These are phyloP conservation scores for Calocybe gangraenosa DNA, from an alignment of 768 basidiomycete genomes.

Conservation along the genomic window DNA sequence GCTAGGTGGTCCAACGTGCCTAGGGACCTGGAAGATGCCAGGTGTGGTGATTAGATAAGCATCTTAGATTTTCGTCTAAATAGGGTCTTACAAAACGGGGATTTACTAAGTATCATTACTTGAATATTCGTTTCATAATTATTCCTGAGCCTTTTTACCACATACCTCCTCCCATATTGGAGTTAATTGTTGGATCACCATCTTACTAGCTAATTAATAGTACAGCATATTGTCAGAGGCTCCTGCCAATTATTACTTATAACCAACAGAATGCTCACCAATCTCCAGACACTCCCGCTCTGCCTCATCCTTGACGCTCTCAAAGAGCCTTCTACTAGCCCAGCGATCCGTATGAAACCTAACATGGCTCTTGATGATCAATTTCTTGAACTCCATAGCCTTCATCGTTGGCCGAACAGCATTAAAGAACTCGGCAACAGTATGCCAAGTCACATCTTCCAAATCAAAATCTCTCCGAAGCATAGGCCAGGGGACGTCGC, in stretches of 20 bases:
- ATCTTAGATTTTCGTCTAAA: too few species aligned
- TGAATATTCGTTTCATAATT: background rate
- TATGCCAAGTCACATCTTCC: conserved; percentile 66
- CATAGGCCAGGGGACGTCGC: conserved; percentile 75
- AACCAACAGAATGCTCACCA: conserved; percentile 33
- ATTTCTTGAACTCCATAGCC: conserved; percentile 54
- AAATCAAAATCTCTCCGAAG: conserved; percentile 51
- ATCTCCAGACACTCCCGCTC: conserved; percentile 62
- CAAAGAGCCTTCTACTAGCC: conserved; percentile 62
- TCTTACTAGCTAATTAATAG: conserved; percentile 32
- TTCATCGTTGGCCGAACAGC: conserved; percentile 49
- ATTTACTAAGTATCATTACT: too few species aligned
- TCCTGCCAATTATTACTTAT: too few species aligned
- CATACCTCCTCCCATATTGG: conserved; percentile 54
- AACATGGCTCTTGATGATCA: conserved; percentile 68
- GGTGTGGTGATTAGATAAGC: too few species aligned
- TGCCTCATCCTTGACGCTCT: conserved; percentile 51
- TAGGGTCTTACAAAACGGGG: too few species aligned
- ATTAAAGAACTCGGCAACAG: conserved; percentile 69
- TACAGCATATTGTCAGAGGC: too few species aligned
- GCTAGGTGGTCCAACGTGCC: too few species aligned
- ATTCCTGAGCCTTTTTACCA: background rate
- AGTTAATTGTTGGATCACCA: conserved; percentile 70
- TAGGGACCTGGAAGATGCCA: too few species aligned
- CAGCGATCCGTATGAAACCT: conserved; percentile 82